Conservation (phyloP, 2,329 filamentous ascomycete species). For the Fusarium ambrosium region DNA sequence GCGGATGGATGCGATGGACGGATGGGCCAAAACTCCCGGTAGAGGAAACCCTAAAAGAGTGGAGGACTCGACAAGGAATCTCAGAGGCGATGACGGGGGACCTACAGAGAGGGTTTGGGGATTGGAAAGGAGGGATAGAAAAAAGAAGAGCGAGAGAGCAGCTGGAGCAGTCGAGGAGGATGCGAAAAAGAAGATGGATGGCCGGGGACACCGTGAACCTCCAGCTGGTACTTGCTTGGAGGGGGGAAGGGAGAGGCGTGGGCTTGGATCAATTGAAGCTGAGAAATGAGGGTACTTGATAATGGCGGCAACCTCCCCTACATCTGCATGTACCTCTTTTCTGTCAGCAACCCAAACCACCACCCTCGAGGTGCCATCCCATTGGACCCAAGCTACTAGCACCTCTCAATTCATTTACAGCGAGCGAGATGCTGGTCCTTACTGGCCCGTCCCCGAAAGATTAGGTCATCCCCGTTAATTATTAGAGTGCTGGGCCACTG, state of each 20-base stretch:
- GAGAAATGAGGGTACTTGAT: conserved; percentile 32
- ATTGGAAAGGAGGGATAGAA: conserved; percentile 12
- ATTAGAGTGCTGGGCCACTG: not conserved
- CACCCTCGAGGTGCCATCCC: not conserved
- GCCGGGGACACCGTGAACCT: conserved; percentile 38
- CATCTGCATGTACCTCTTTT: conserved; percentile 16
- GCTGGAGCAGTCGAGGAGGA: conserved; percentile 15
- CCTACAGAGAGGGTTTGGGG: not conserved
- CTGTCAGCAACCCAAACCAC: not conserved
- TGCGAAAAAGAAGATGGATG: conserved; percentile 24
- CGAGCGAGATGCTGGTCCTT: conserved; percentile 1
- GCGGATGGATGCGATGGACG: conserved; percentile 17
- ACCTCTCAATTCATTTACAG: conserved; percentile 7
- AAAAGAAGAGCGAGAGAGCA: not conserved
- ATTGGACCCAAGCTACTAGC: not conserved
- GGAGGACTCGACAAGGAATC: conserved; percentile 16
- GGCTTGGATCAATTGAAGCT: not conserved
- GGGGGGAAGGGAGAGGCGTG: conserved; percentile 19
- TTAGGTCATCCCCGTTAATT: conserved; percentile 2
- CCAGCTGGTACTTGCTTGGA: not conserved
- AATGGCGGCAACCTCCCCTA: conserved; percentile 8
- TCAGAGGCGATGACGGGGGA: no score
- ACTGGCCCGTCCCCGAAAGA: conserved; percentile 1
- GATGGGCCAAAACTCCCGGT: conserved; percentile 15
- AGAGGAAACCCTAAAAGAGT: conserved; percentile 34